These are phyloP conservation scores for Ophiostoma perfectum DNA, from an alignment of 2,329 filamentous ascomycete genomes.

Conservation along the genomic window DNA sequence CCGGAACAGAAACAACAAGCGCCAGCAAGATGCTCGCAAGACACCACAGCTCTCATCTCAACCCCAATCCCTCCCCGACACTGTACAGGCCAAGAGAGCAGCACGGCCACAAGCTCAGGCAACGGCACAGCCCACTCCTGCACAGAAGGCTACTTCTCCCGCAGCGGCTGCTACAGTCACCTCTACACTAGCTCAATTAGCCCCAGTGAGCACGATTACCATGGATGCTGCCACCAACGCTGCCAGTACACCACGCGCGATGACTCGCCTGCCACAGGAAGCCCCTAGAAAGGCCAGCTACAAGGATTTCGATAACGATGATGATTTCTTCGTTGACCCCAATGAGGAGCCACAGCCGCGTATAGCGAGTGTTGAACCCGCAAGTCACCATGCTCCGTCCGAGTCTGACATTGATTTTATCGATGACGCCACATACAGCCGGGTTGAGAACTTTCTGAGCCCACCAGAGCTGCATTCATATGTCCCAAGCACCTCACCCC, in stretches of 20 bases:
- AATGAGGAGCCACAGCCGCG: conserved; percentile 11
- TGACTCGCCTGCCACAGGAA: neutral
- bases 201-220: neutral
- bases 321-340: conserved; percentile 20
- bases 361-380: neutral
- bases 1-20: conserved; percentile 3
- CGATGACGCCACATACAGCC: conserved; percentile 42
- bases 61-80: neutral
- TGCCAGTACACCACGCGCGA: neutral
- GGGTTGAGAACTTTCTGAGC: conserved; percentile 46
- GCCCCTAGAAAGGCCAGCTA: conserved; percentile 15
- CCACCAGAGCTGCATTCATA: conserved; percentile 36
- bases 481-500: neutral
- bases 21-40: conserved; percentile 2
- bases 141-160: neutral
- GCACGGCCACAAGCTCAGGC: neutral
- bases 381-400: neutral
- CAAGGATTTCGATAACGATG: conserved; percentile 23
- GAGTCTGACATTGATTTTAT: conserved; percentile 25
- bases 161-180: neutral
- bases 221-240: neutral
- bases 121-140: neutral
- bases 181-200: neutral
- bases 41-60: neutral
- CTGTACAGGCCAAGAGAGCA: neutral